Evolutionary conservation across 2,329 filamentous ascomycete genomes (phyloP).

Genomic region (Ciborinia camelliae): DNA sequence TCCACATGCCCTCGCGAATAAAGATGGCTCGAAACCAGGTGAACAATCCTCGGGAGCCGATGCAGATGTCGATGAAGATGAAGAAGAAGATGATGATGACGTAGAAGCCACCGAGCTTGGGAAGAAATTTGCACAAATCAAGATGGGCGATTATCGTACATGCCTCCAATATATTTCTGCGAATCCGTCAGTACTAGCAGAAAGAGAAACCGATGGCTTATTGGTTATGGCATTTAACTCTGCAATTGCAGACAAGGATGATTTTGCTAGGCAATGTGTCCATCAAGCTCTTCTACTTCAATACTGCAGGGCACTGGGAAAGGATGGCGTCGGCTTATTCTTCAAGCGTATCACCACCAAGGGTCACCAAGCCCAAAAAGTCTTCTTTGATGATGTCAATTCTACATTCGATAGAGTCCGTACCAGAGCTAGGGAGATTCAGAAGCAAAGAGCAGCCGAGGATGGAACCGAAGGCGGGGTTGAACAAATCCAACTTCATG

Average conservation of each 20-base stretch:
- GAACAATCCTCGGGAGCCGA: slow-evolving; percentile 55
- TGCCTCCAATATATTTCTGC: slow-evolving; percentile 74
- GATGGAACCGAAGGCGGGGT: slow-evolving; percentile 61
- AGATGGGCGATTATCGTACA: slow-evolving; percentile 66
- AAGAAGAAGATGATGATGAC: slow-evolving; percentile 66
- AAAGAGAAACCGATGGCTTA: slow-evolving; percentile 86
- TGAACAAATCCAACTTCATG: slow-evolving; percentile 96
- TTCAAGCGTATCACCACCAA: slow-evolving; percentile 93
- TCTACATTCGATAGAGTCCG: slow-evolving; percentile 82
- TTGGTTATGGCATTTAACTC: slow-evolving; percentile 89
- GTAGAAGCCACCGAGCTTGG: slow-evolving; percentile 73
- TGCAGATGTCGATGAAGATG: slow-evolving; percentile 58
- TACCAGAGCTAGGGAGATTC: slow-evolving; percentile 55
- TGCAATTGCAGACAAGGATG: slow-evolving; percentile 71
- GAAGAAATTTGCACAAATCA: slow-evolving; percentile 79
- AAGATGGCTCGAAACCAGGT: slow-evolving; percentile 41
- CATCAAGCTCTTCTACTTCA: slow-evolving; percentile 91
- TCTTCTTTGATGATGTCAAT: slow-evolving; percentile 92
- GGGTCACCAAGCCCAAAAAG: slow-evolving; percentile 82
- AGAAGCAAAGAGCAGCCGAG: slow-evolving; percentile 50
- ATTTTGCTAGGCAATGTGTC: slow-evolving; percentile 80
- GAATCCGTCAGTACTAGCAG: slow-evolving; percentile 74
- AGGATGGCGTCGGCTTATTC: slow-evolving; percentile 85
- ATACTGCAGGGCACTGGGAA: slow-evolving; percentile 87
- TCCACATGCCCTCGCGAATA: slow-evolving; percentile 49